Evolutionary conservation across 176 grass and related monocot genomes (phyloP), one percentile per base, ranked within the genome.

Genomic region (Lolium multiflorum): DNA sequence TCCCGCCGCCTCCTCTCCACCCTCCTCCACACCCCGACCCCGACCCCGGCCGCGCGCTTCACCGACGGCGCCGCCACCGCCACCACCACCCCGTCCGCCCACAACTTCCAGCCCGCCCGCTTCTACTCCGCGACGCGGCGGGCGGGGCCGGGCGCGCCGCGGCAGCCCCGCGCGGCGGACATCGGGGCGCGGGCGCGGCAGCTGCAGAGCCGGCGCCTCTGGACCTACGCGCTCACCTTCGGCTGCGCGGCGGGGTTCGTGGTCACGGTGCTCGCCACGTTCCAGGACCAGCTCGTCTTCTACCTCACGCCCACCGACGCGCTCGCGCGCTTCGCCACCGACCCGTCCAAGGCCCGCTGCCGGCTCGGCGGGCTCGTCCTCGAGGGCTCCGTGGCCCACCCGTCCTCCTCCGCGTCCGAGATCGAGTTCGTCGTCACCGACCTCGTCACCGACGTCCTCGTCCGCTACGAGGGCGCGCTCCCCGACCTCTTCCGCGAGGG

Each of bases 371-470:
- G 96, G 5, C 93, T 98, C 73, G 96, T 96, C 39, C 91, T 98
- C 65, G 96, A 98, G 78, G 96, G 96, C 80, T 94, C 93, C 54
- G 87, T 98, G 25, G 88, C 86, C 24, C 90, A 98, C 71, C 88
- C 93, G 17, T 82, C 88, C 18, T 15, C 86, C 4, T 65, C 75
- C 62, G 87, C 81, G 9, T 71, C 96, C 22, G 92, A 98, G 86
- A 98, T 98, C 75, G 96, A 96, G 93, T 98, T 98, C 81, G 96
- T 98, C 85, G 92, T 98, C 55, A 98, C 96, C 0, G 96, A 95
- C 85, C 96, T 98, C 67, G 24, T 92, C 81, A 98, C 93, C 24
- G 96, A 98, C 87, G 88, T 98, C 71, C 93, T 98, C 78, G 92
- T 98, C 72, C 90, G 90, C 7, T 96, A 91, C 83, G 96, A 98